Evolutionary conservation across 306 rosid species (phyloP).

Genomic region (Inga leiocalycina): DNA sequence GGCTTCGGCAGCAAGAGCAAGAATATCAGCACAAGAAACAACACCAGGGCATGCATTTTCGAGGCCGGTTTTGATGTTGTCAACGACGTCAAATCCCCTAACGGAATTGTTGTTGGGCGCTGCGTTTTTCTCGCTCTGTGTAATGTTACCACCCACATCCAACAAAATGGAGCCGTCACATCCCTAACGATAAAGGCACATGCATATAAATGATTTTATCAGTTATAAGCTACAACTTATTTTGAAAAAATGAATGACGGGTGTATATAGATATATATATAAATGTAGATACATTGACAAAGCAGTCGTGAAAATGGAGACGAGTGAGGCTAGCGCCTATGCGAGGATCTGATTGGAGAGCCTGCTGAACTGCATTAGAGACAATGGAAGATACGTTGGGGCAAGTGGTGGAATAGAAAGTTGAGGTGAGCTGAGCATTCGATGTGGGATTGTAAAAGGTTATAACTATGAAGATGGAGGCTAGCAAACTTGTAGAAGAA

Average conservation of each 20-base stretch:
- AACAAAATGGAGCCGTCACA: slow-evolving; percentile 77
- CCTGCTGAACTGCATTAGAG: slow-evolving; percentile 45
- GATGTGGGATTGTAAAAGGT: slow-evolving; percentile 16
- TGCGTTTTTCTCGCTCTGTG: slow-evolving; percentile 72
- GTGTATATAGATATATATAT: no score
- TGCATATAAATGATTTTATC: no score
- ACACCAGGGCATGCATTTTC: slow-evolving; percentile 65
- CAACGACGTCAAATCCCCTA: slow-evolving; percentile 61
- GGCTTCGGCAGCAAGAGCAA: slow-evolving; percentile 70
- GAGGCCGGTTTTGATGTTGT: slow-evolving; percentile 59
- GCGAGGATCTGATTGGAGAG: slow-evolving; percentile 60
- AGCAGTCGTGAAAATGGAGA: slow-evolving; percentile 75
- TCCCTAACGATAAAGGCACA: slow-evolving; percentile 42
- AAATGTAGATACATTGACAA: slow-evolving; percentile 49
- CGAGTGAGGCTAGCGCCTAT: slow-evolving; percentile 67
- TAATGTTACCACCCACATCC: slow-evolving; percentile 54
- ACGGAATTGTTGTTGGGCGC: slow-evolving; percentile 49
- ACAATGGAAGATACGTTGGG: slow-evolving; percentile 63
- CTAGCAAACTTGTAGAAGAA: slow-evolving; percentile 17
- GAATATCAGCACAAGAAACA: slow-evolving; percentile 81
- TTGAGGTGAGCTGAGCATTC: slow-evolving; percentile 55
- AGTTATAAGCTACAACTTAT: no score
- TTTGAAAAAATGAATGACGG: no score
- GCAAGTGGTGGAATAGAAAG: slow-evolving; percentile 62
- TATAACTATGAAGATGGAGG: slow-evolving; percentile 30